phyloP scores from a whole-genome alignment of 2,329 filamentous ascomycete species.

The Stachybotrys elegans region DNA sequence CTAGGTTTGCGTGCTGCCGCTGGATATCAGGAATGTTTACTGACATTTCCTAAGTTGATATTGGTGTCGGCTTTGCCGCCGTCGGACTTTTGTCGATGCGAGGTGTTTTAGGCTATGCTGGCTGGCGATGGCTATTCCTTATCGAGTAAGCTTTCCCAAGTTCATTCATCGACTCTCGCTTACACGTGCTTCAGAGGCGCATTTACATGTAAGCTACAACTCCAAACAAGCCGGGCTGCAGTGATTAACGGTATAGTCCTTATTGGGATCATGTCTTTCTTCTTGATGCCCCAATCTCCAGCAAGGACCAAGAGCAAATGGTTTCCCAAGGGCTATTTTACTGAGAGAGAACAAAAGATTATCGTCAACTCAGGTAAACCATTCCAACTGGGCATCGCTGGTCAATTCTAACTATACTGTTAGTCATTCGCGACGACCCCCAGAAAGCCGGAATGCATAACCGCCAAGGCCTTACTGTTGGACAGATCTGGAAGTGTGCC shows the following conservation, averaged over 20 bases:
- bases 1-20: background rate
- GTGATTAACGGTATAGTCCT: conserved; percentile 44
- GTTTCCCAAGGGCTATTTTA: conserved; percentile 56
- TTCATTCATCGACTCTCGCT: too few species aligned
- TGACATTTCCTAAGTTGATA: conserved; percentile 22
- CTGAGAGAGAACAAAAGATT: conserved; percentile 58
- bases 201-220: conserved; percentile 22
- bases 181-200: conserved; percentile 22
- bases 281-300: conserved; percentile 56
- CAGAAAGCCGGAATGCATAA: conserved; percentile 52
- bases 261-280: conserved; percentile 47
- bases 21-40: background rate
- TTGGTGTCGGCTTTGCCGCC: conserved; percentile 50
- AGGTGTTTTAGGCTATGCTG: conserved; percentile 44
- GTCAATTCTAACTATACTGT: conserved; percentile 4
- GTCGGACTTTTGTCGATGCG: conserved; percentile 51
- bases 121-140: conserved; percentile 54
- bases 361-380: conserved; percentile 50
- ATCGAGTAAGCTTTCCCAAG: conserved; percentile 28
- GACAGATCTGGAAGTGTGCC: conserved; percentile 38
- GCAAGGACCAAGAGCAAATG: conserved; percentile 57
- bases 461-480: conserved; percentile 39
- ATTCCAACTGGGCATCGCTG: background rate
- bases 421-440: conserved; percentile 48
- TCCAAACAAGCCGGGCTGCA: conserved; percentile 32